These are phyloP conservation scores for Phaeotremella fagi DNA, from an alignment of 768 basidiomycete species.

Conservation along the genomic window DNA sequence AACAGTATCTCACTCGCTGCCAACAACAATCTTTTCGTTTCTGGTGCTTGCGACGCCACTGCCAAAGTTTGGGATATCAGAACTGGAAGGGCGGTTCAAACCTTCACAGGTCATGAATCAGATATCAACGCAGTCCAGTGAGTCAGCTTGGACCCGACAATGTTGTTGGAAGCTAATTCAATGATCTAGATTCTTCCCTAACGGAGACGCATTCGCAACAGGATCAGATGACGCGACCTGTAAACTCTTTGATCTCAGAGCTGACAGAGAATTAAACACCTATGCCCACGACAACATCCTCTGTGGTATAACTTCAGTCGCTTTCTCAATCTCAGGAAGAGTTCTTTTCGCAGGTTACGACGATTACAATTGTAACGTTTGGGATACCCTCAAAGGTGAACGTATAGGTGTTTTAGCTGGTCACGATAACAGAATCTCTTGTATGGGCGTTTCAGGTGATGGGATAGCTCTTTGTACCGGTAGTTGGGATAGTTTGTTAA, in stretches of 20 bases:
- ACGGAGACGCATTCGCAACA: slow-evolving; percentile 97
- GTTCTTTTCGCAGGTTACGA: slow-evolving; percentile 98
- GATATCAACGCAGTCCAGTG: slow-evolving; percentile 99
- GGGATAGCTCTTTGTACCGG: slow-evolving; percentile 99
- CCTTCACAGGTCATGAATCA: slow-evolving; percentile 96
- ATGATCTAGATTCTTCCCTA: slow-evolving; percentile 85
- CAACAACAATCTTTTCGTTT: slow-evolving; percentile 93
- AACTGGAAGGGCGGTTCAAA: slow-evolving; percentile 94
- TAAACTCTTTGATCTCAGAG: slow-evolving; percentile 94
- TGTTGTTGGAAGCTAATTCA: slow-evolving; percentile 3
- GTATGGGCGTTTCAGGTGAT: slow-evolving; percentile 89
- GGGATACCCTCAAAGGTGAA: slow-evolving; percentile 98
- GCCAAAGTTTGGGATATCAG: slow-evolving; percentile 99
- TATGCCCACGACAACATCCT: slow-evolving; percentile 99
- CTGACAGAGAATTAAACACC: slow-evolving; percentile 91
- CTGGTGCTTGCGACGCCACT: slow-evolving; percentile 96
- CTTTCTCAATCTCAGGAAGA: slow-evolving; percentile 95
- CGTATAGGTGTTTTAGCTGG: slow-evolving; percentile 95
- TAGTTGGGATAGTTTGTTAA: slow-evolving; percentile 94
- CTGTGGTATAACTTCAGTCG: slow-evolving; percentile 97
- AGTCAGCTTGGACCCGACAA: slow-evolving; percentile 47
- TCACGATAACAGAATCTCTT: slow-evolving; percentile 96
- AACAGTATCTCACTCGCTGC: slow-evolving; percentile 85
- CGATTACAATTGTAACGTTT: slow-evolving; percentile 99
- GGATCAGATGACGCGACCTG: slow-evolving; percentile 99